Base-by-base conservation (phyloP, 2,329 filamentous ascomycete species). In the Apiospora kogelbergensis region DNA sequence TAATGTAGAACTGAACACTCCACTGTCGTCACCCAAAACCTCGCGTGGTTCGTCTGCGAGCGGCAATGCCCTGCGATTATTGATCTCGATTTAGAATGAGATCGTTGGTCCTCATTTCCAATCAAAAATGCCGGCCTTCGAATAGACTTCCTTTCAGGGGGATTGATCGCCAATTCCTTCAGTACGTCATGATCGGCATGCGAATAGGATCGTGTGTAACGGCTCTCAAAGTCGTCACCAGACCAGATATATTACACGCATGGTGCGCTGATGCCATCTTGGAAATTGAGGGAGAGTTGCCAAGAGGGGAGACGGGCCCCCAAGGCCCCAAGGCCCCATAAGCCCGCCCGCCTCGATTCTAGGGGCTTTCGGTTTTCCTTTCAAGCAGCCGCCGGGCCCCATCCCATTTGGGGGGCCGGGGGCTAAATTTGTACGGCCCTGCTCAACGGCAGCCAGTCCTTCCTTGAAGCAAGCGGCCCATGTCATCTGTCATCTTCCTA, bases 61-160 rank as follows among this genome's bases (percentile, higher is more conserved):
- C 37, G 30, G 53, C 30, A 22, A 37, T 60, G 30, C 53, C 53
- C 53, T 60, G 30, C 30, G 26, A 60, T 60, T 60, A 10, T 22
- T 60, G 53, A 60, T 60, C 53, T 60, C 53, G 53, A 65, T 42
- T 26, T 65, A 20, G 63, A n/a, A 26, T 13, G 17, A n/a, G 63
- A 65, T 65, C 37, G 63, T 37, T 65, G 37, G 15, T 44, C 63
- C 37, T 65, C 63, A 65, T 65, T 65, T 65, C 40, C 37, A n/a
- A n/a, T 26, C 17, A 17, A 33, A 33, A 48, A 33, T 57, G 53
- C 53, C 30, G 6, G 30, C 30, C 53, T 60, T 60, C 53, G 53
- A 60, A 37, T 37, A 37, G 30, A 37, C 17, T 33, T 57, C 48
- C 26, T 20, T 57, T 57, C 26, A 20, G 30, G 17, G 48, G 3